A percentile compares a stretch with the other conserved stretches of the same genome.
Conservation (phyloP, 164 flowering plant species). For the Kalanchoe fedtschenkoi region DNA sequence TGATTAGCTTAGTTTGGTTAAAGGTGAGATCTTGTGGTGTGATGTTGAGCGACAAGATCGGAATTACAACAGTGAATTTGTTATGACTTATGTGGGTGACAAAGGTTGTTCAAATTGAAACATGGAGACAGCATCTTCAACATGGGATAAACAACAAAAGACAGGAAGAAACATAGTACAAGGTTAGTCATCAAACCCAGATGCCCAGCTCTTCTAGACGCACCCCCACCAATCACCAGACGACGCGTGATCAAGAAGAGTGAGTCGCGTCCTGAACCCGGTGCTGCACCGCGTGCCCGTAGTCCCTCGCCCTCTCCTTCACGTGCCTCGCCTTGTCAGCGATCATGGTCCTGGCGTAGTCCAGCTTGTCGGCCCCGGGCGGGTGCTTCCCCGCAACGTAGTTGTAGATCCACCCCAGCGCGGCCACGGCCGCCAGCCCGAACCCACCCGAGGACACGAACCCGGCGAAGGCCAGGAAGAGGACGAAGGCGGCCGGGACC, state of each 20-base stretch:
- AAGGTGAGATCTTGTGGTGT: too few relatives aligned
- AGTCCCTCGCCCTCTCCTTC: conserved; percentile 37
- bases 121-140: too few relatives aligned
- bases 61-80: too few relatives aligned
- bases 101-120: too few relatives aligned
- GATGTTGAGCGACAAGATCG: too few relatives aligned
- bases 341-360: conserved; percentile 24
- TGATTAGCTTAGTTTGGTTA: too few relatives aligned
- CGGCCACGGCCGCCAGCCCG: conserved; percentile 35
- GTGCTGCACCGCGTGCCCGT: conserved; percentile 14
- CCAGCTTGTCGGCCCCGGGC: conserved; percentile 32
- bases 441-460: conserved; percentile 43
- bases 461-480: conserved; percentile 21
- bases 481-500: conserved; percentile 34
- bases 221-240: too few relatives aligned
- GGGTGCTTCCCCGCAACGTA: conserved; percentile 37
- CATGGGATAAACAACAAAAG: too few relatives aligned
- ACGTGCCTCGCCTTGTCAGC: conserved; percentile 34
- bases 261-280: conserved; percentile 13
- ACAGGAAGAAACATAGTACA: too few relatives aligned
- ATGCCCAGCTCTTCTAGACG: too few relatives aligned
- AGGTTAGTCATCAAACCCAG: too few relatives aligned
- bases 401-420: conserved; percentile 36
- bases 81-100: too few relatives aligned
- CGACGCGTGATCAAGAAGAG: neutral